phyloP scores from a whole-genome alignment of 805 yeast genomes.

The Wickerhamomyces bisporus region DNA sequence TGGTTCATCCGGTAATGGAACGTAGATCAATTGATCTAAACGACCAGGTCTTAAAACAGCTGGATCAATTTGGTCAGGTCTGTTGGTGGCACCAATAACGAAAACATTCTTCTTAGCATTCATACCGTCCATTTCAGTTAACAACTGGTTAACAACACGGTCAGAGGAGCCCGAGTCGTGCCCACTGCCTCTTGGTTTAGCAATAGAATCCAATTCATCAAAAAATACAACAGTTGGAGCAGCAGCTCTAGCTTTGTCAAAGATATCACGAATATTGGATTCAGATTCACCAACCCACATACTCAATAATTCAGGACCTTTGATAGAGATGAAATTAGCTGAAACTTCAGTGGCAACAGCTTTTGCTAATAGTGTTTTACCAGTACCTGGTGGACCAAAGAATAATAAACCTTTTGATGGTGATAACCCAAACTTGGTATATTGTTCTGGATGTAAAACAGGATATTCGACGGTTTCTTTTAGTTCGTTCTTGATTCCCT shows the following conservation, averaged over 20 bases:
- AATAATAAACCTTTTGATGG: conserved; percentile 98
- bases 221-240: conserved; percentile 99
- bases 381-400: conserved; percentile 99
- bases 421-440: conserved; percentile 94
- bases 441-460: conserved; percentile 97
- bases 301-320: conserved; percentile 94
- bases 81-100: conserved; percentile 98
- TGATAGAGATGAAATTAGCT: conserved; percentile 95
- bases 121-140: conserved; percentile 99
- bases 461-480: conserved; percentile 99
- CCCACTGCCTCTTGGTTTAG: conserved; percentile 96
- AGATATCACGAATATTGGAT: conserved; percentile 94
- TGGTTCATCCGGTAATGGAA: conserved; percentile 94
- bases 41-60: conserved; percentile 99
- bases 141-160: conserved; percentile 91
- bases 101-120: conserved; percentile 98
- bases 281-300: conserved; percentile 99
- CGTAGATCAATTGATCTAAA: conserved; percentile 96
- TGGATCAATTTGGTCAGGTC: conserved; percentile 99
- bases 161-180: conserved; percentile 98
- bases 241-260: conserved; percentile 98
- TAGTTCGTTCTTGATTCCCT: conserved; percentile 91
- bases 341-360: conserved; percentile 99
- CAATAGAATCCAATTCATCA: conserved; percentile 97
- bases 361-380: conserved; percentile 96